phyloP scores from a whole-genome alignment of 805 yeast species.

The Clavispora phyllophila region DNA sequence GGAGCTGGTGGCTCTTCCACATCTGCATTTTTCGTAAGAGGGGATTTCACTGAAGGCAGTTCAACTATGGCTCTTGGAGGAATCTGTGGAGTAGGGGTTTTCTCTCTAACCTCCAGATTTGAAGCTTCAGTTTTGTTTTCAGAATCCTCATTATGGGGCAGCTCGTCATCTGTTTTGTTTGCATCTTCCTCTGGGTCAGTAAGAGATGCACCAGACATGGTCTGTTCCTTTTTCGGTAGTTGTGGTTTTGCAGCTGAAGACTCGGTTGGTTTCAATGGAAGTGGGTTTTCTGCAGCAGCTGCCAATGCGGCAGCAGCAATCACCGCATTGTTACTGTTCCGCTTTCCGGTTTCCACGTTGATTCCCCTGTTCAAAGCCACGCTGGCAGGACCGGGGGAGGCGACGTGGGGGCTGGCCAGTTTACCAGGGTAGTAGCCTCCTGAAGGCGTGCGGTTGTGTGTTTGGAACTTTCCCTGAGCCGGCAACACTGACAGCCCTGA shows the following conservation, averaged over 20 bases:
- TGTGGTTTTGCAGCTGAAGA: neutral
- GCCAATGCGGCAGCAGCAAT: conserved; percentile 84
- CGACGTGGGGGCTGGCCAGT: conserved; percentile 3
- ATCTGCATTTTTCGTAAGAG: neutral
- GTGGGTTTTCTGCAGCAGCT: conserved; percentile 73
- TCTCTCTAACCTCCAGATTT: neutral
- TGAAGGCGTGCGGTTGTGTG: conserved; percentile 25
- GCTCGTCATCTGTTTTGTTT: conserved; percentile 24
- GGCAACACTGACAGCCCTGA: conserved; percentile 6
- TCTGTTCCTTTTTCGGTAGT: neutral
- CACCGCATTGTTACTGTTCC: conserved; percentile 46
- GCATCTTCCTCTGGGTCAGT: conserved; percentile 21
- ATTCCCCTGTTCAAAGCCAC: conserved; percentile 37
- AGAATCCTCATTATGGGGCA: neutral
- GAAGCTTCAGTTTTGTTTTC: neutral
- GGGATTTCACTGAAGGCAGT: neutral
- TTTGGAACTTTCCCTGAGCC: conserved; percentile 15
- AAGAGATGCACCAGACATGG: conserved; percentile 3
- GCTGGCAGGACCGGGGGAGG: conserved; percentile 45
- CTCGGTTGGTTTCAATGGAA: conserved; percentile 39
- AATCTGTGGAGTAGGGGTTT: neutral
- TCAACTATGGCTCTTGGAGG: neutral
- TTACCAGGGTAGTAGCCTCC: conserved; percentile 5
- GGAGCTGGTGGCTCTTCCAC: no score
- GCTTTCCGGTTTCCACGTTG: conserved; percentile 27